Evolutionary conservation across 345 rosid genomes (phyloP), one percentile per base, ranked within the genome.

Genomic region (Sisymbrium altissimum): DNA sequence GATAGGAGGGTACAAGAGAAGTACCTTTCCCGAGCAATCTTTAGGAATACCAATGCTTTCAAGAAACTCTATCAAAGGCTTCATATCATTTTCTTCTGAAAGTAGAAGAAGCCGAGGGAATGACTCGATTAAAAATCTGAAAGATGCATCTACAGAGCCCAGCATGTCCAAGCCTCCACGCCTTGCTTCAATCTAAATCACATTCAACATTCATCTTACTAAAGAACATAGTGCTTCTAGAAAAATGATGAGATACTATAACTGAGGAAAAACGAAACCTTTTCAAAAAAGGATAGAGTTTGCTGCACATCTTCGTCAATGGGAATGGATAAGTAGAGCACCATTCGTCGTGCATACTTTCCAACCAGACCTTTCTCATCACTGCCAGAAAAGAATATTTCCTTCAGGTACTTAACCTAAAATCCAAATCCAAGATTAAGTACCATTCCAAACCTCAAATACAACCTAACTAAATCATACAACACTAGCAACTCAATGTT

Each of bases 341-440:
- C 88, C 96, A 94, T 86, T 12, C 83, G 74, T 2, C 88, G 84
- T 29, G 90, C 98, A 74, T 81, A 80, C 70, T 83, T 85, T 10
- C 87, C 91, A 40, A 82, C 48, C 1, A 58, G 43, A 39, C 83
- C 76, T 32, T 79, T 68, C 77, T 80, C 83, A 75, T 83, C 86
- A 83, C 89, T 81, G 83, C 81, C 87, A 81, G 86, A 83, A 86
- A 85, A 93, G 74, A 93, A 83, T 62, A 89, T 75, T 77, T 85
- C 88, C 92, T 89, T 90, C 81, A 86, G 70, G 88, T 82, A 84
- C 79, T 86, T 87, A 73, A 90, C 98, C 98, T 93, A 86, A 30
- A 87, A 84, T 70, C 65, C 87, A 86, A 83, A 79, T 60, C 49
- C 79, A 76, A 82, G 54, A 81, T 83, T 84, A 83, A 87, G 89